Evolutionary conservation across 192 early-diverging fungal species (phyloP).

Genomic region (Coemansia sp.): DNA sequence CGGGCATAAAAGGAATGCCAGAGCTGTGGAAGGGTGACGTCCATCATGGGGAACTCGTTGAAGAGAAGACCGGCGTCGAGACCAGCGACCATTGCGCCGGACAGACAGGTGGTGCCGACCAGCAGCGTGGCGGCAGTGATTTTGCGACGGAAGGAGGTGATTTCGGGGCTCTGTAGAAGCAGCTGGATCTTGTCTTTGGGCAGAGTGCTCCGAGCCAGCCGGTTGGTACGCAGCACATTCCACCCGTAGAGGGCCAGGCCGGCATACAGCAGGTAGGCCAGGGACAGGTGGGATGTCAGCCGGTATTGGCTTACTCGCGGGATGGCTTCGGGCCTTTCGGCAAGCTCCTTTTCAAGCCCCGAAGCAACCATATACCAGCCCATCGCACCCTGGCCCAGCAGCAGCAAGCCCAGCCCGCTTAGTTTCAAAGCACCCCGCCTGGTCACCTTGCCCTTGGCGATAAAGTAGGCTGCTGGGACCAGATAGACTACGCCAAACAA

Average conservation of each 20-base stretch:
- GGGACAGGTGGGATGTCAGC: conserved; percentile 83
- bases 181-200: conserved; percentile 60
- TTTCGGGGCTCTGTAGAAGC: conserved; percentile 62
- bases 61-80: conserved; percentile 95
- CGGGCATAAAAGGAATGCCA: conserved; percentile 44
- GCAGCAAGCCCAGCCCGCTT: conserved; percentile 60
- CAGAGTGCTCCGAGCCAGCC: conserved; percentile 53
- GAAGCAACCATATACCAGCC: conserved; percentile 99
- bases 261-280: conserved; percentile 85
- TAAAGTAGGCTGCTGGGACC: conserved; percentile 86
- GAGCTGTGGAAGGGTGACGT: conserved; percentile 72
- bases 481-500: conserved; percentile 86
- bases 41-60: conserved; percentile 97
- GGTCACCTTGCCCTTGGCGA: conserved; percentile 73
- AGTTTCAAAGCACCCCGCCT: conserved; percentile 59
- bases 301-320: conserved; percentile 95
- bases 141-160: conserved; percentile 51
- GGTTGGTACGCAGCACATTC: conserved; percentile 70
- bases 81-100: conserved; percentile 93
- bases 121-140: conserved; percentile 52
- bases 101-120: conserved; percentile 82
- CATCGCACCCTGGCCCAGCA: conserved; percentile 83
- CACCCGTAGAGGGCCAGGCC: conserved; percentile 76
- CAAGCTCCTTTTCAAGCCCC: conserved; percentile 78
- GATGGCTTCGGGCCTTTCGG: conserved; percentile 71